Percentiles rank a stretch among this genome's conserved stretches.
phyloP scores from a whole-genome alignment of 345 rosid genomes.

The Mangifera indica region DNA sequence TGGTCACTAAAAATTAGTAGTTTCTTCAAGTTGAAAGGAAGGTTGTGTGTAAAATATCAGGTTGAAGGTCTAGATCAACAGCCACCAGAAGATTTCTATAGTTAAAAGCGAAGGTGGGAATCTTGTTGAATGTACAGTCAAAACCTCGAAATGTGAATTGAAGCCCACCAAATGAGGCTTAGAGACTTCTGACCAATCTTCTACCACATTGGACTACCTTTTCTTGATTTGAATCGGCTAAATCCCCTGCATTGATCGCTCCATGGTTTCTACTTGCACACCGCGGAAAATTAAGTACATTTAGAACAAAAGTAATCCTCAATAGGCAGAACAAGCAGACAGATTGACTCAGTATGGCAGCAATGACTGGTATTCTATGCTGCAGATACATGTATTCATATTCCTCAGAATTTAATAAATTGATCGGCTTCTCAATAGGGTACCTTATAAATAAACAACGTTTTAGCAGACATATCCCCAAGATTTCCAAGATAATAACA shows the following conservation, averaged over 20 bases:
- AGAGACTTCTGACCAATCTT: slow-evolving; percentile 3
- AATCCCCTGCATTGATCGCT: background rate
- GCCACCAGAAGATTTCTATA: no score
- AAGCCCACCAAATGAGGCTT: slow-evolving; percentile 16
- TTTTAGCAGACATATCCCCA: background rate
- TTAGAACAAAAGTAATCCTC: no score
- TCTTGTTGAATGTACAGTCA: no score
- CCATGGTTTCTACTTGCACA: background rate
- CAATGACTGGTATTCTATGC: background rate
- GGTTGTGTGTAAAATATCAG: no score
- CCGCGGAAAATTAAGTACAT: no score
- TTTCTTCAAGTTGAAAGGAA: background rate
- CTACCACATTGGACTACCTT: no score
- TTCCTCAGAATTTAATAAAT: background rate
- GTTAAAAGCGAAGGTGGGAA: background rate
- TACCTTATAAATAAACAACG: background rate
- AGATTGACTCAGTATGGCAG: background rate
- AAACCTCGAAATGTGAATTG: background rate
- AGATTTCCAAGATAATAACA: background rate
- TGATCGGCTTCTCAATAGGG: background rate
- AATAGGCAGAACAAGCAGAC: background rate
- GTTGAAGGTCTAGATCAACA: no score
- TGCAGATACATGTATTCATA: background rate
- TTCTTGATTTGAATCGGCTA: background rate
- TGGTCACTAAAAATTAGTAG: background rate